Evolutionary conservation across 78 protist genomes (phyloP).

Genomic region (Protostelium mycophagum): DNA sequence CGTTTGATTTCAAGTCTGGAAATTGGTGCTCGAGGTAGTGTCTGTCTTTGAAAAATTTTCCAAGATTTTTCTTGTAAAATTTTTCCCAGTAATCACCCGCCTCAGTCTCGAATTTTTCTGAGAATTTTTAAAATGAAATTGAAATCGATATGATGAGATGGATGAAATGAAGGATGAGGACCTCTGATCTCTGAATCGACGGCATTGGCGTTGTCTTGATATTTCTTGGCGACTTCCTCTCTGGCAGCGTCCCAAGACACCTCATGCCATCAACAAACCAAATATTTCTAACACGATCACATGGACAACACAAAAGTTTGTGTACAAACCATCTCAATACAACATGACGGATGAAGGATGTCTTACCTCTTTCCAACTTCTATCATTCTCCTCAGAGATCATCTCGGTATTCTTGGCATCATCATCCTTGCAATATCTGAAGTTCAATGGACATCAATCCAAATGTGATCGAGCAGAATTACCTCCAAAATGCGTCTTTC

Average conservation of each 20-base stretch:
- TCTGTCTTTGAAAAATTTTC: conserved; percentile 66
- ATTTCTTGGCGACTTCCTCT: background rate
- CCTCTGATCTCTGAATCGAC: background rate
- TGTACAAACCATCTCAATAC: too few species aligned
- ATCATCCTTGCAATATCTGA: background rate
- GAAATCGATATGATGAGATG: background rate
- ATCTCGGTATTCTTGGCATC: background rate
- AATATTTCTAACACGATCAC: too few species aligned
- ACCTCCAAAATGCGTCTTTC: background rate
- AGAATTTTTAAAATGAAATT: too few species aligned
- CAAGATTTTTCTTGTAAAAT: conserved; percentile 51
- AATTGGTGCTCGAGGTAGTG: conserved; percentile 53
- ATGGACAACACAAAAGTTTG: too few species aligned
- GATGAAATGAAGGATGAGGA: too few species aligned
- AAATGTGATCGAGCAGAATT: background rate
- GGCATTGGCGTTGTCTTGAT: background rate
- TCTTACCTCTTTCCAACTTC: background rate
- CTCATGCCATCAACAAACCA: too few species aligned
- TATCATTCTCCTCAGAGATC: background rate
- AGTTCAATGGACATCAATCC: background rate
- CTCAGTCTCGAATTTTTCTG: background rate
- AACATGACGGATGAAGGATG: too few species aligned
- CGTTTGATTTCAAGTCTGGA: conserved; percentile 40
- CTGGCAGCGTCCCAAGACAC: background rate
- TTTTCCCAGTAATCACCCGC: conserved; percentile 16